phyloP scores from a whole-genome alignment of 139 green algal genomes.

The Chlamydomonas incerta region DNA sequence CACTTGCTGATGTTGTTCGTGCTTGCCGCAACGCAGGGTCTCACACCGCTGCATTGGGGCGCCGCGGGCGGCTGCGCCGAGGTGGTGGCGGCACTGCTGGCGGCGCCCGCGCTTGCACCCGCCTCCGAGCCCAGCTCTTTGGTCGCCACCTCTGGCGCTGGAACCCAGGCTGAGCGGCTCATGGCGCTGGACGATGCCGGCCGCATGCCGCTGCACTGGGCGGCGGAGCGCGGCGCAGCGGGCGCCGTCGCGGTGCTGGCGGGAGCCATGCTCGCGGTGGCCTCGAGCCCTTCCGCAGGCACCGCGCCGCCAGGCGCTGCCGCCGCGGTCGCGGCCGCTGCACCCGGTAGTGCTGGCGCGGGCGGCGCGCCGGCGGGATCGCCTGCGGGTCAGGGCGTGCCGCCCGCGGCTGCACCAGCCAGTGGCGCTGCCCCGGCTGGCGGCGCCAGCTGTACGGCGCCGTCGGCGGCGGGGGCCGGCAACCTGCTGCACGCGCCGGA shows the following conservation, averaged over 20 bases:
- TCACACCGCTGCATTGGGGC: conserved; percentile 38
- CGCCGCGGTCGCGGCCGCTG: no score
- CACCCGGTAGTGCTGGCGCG: neutral
- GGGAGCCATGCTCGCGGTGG: neutral
- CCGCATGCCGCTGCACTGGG: conserved; percentile 38
- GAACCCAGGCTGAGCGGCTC: neutral
- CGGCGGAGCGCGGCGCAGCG: conserved; percentile 5
- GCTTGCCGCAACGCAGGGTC: neutral
- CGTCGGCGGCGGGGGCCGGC: neutral
- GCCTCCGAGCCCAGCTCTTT: no score
- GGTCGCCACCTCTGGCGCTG: neutral
- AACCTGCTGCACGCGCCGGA: conserved; percentile 9
- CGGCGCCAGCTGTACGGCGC: neutral
- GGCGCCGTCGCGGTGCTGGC: conserved; percentile 17
- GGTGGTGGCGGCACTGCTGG: conserved; percentile 11
- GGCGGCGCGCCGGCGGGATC: no score
- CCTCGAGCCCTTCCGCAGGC: no score
- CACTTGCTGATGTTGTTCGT: neutral
- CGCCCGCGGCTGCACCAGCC: no score
- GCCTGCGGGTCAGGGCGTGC: no score
- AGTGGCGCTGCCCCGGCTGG: neutral
- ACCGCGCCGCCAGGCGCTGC: no score
- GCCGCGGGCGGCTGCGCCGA: conserved; percentile 26
- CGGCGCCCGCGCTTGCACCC: neutral
- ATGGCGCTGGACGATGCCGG: neutral